Conservation (phyloP, 2,329 filamentous ascomycete species). For the Cordyceps pruinosa region DNA sequence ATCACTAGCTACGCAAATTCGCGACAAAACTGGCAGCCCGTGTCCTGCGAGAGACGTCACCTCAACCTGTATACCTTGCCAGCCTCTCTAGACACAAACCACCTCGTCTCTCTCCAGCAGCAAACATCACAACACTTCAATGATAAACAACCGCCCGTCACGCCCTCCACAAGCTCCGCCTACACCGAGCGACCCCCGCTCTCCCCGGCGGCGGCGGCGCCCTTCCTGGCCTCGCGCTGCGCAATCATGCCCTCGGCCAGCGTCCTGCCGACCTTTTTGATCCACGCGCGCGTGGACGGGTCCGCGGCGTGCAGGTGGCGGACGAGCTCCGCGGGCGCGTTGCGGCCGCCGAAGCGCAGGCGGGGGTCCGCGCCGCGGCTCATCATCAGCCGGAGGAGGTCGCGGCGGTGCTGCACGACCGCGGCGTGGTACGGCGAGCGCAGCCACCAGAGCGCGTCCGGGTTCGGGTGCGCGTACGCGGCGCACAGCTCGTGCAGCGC, state of each 20-base stretch:
- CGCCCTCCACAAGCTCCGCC: background rate
- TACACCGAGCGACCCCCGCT: background rate
- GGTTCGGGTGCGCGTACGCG: slow-evolving; percentile 2
- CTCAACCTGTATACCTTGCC: no score
- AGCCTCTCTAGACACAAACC: no score
- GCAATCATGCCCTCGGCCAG: slow-evolving; percentile 3
- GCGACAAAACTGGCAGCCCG: no score
- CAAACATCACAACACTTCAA: no score
- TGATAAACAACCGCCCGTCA: no score
- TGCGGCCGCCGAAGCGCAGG: background rate
- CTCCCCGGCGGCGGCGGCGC: background rate
- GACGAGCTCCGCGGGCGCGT: background rate
- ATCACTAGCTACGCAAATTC: no score
- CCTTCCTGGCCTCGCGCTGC: background rate
- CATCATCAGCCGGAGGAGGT: slow-evolving; percentile 4
- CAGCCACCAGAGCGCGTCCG: slow-evolving; percentile 6
- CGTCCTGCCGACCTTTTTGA: slow-evolving; percentile 2
- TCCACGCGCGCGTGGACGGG: slow-evolving; percentile 6
- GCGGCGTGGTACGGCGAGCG: slow-evolving; percentile 1
- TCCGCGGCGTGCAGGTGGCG: background rate
- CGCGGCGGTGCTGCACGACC: background rate
- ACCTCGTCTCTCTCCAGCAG: no score
- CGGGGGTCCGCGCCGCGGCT: slow-evolving; percentile 7
- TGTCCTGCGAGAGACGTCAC: no score
- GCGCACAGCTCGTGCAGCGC: slow-evolving; percentile 4